These are phyloP conservation scores for Penicillium atrosanguineum DNA, from an alignment of 495 filamentous ascomycete genomes.

Conservation along the genomic window DNA sequence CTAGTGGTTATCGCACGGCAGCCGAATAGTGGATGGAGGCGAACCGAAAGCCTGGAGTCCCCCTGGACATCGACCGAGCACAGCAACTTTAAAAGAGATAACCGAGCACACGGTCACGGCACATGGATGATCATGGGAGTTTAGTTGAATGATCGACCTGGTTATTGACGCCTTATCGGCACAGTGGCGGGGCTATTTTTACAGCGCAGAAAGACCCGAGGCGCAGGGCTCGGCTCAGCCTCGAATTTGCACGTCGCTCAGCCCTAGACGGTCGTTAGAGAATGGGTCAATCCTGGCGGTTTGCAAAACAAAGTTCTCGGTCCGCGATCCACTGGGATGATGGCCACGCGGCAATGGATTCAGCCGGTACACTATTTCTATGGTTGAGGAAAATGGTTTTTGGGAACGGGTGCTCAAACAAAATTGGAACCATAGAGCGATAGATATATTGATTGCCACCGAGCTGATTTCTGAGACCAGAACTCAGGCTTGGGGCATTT, in stretches of 20 bases:
- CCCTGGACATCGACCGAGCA: too few species aligned
- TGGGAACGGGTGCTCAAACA: neutral
- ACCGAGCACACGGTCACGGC: too few species aligned
- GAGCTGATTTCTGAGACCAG: too few species aligned
- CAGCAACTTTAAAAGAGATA: too few species aligned
- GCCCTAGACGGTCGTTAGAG: slow-evolving; percentile 20
- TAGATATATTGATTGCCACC: too few species aligned
- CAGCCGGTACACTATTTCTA: neutral
- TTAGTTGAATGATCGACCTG: neutral
- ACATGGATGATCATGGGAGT: too few species aligned
- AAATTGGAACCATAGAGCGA: neutral
- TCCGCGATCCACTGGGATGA: slow-evolving; percentile 14
- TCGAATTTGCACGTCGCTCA: slow-evolving; percentile 12
- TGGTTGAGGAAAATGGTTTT: neutral
- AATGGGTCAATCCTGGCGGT: slow-evolving; percentile 2
- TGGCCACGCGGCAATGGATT: slow-evolving; percentile 15
- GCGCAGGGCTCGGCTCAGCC: slow-evolving; percentile 21
- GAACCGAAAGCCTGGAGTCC: too few species aligned
- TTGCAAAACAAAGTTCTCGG: slow-evolving; percentile 16
- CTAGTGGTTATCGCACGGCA: too few species aligned
- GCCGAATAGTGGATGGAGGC: too few species aligned
- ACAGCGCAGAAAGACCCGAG: neutral
- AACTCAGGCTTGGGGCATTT: too few species aligned
- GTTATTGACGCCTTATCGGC: neutral
- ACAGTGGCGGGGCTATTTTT: slow-evolving; percentile 2